phyloP scores from a whole-genome alignment of 345 rosid genomes.

The Corymbia maculata region DNA sequence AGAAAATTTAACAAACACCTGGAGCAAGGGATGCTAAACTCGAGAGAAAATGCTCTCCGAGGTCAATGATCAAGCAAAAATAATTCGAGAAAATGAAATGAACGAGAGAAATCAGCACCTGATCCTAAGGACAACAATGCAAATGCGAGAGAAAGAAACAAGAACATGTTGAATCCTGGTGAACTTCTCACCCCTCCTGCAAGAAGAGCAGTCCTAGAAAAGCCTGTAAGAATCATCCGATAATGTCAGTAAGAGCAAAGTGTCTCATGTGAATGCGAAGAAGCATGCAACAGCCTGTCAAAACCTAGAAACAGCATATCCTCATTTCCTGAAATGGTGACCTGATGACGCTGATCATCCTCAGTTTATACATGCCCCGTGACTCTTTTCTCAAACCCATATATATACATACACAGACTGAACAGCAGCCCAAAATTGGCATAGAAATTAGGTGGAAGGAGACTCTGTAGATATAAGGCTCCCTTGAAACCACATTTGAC shows the following conservation, averaged over 20 bases:
- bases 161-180: neutral
- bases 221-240: neutral
- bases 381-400: conserved; percentile 5
- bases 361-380: neutral
- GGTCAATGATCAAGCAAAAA: neutral
- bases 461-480: neutral
- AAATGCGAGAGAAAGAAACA: neutral
- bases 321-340: neutral
- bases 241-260: neutral
- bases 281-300: neutral
- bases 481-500: neutral
- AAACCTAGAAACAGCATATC: neutral
- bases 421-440: neutral
- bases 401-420: neutral
- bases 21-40: neutral
- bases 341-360: neutral
- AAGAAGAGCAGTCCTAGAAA: neutral
- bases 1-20: neutral
- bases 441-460: neutral
- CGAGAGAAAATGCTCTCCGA: neutral
- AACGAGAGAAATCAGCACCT: neutral
- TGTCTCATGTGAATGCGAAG: neutral
- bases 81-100: neutral
- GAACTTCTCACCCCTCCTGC: neutral
- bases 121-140: neutral